Evolutionary conservation across 2,329 filamentous ascomycete genomes (phyloP).

Genomic region (Cordyceps cicadae): DNA sequence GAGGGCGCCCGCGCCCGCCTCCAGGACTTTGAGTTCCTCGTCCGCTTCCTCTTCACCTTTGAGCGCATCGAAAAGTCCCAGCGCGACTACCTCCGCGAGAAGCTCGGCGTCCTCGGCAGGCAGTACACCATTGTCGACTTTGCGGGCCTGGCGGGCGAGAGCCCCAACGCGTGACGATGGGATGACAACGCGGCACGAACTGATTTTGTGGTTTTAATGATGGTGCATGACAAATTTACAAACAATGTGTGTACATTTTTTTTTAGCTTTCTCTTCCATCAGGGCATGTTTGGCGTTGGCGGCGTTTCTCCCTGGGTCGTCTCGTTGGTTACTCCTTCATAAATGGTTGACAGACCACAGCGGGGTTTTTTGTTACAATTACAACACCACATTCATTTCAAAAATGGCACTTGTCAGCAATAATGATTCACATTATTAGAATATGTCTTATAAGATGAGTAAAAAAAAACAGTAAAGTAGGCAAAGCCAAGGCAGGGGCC

Average conservation of each 20-base stretch:
- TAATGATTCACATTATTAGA: neutral
- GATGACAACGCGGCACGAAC: neutral
- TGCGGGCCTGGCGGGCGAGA: constrained; percentile 18
- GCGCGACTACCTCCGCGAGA: constrained; percentile 31
- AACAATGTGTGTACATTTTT: neutral
- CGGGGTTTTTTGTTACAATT: neutral
- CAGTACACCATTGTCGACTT: constrained; percentile 25
- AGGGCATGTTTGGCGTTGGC: neutral
- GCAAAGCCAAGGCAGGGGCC: neutral
- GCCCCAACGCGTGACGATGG: constrained; percentile 13
- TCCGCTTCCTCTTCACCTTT: constrained; percentile 41
- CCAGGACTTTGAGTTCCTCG: constrained; percentile 45
- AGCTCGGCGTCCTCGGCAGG: constrained; percentile 27
- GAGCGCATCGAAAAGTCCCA: constrained; percentile 38
- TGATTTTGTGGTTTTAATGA: neutral
- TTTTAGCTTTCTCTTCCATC: neutral
- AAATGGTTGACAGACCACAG: neutral
- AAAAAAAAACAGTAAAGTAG: neutral
- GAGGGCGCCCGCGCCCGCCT: constrained; percentile 39
- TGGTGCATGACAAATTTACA: too few relatives aligned
- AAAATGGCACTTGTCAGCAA: neutral
- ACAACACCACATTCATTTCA: too few relatives aligned
- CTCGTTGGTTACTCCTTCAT: neutral
- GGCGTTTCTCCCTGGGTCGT: neutral
- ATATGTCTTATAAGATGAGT: neutral